Base-by-base conservation (phyloP, 2,329 filamentous ascomycete genomes). In the Arthrocladium fulminans region DNA sequence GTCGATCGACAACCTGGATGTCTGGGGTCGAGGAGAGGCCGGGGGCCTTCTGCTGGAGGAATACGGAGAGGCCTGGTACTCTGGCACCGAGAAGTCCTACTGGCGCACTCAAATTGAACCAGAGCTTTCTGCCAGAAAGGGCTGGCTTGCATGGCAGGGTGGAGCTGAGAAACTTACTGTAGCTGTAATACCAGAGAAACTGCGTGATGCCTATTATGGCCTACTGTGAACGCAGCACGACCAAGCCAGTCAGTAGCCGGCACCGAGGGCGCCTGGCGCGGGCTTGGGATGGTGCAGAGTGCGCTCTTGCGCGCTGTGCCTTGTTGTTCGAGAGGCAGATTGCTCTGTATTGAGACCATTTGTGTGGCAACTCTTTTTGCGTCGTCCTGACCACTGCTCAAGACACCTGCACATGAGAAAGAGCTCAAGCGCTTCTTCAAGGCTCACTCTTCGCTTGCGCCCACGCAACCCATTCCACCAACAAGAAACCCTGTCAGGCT, bases 121-220 rank as follows among this genome's bases (percentile, higher is more conserved):
- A 42, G 13, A 17, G n/a, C n/a, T 17, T 42, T 40, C 15, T 12
- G 15, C 37, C 5, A 10, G n/a, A n/a, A 24, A 22, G 37, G 37
- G 17, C 22, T 22, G 37, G 22, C 9, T 19, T 22, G 29, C 9
- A 15, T 15, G n/a, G n/a, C 12, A 45, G 27, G n/a, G 24, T 13
- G 27, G 29, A 34, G 29, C 42, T 45, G 37, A 37, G 32, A 15
- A 25, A 20, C 29, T 30, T 35, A n/a, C n/a, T n/a, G n/a, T n/a
- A 45, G 22, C 20, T 12, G 42, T 19, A 15, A 22, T n/a, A 27
- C 27, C 35, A 45, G 42, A 22, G 22, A 30, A n/a, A n/a, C 13
- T 29, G 29, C 42, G 42, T 37, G 23, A 25, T 45, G 19, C 42
- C 30, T 45, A 13, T 35, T 45, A 23, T 35, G 42, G 23, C 29